phyloP scores from a whole-genome alignment of 1,139 yeast genomes.

The Casaregolazyma lundiana region DNA sequence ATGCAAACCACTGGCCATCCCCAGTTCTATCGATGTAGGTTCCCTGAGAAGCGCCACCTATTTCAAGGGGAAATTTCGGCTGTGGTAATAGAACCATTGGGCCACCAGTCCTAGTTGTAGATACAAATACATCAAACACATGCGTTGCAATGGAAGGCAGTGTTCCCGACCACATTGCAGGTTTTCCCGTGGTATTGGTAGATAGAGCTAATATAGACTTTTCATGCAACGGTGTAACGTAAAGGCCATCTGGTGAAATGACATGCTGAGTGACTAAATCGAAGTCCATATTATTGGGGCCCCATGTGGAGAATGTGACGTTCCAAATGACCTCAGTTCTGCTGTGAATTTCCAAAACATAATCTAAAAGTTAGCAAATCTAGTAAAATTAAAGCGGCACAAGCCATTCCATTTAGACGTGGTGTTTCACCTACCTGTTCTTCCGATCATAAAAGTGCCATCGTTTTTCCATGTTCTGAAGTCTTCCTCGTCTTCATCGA shows the following conservation, averaged over 20 bases:
- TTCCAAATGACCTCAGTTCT: constrained; percentile 72
- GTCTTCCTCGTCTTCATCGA: constrained; percentile 18
- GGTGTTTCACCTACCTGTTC: constrained; percentile 27
- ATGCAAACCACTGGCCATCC: constrained; percentile 78
- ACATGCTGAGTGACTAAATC: constrained; percentile 49
- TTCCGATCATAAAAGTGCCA: constrained; percentile 35
- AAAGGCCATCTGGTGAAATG: constrained; percentile 55
- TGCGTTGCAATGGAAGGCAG: constrained; percentile 64
- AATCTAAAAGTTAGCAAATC: constrained; percentile 32
- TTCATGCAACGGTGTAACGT: constrained; percentile 82
- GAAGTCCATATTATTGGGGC: constrained; percentile 79
- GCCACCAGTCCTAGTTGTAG: constrained; percentile 19
- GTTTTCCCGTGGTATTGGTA: constrained; percentile 54
- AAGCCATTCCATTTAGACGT: constrained; percentile 14
- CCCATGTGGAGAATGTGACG: constrained; percentile 87
- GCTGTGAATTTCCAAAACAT: constrained; percentile 59
- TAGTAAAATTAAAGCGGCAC: not conserved
- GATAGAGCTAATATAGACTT: constrained; percentile 50
- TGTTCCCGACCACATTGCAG: constrained; percentile 69
- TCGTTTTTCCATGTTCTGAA: constrained; percentile 21
- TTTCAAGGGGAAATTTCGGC: constrained; percentile 27
- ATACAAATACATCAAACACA: constrained; percentile 61
- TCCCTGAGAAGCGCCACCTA: constrained; percentile 25
- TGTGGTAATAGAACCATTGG: constrained; percentile 36
- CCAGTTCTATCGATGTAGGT: constrained; percentile 65